Conservation (phyloP, 164 flowering plant species). For the Warburgia ugandensis region DNA sequence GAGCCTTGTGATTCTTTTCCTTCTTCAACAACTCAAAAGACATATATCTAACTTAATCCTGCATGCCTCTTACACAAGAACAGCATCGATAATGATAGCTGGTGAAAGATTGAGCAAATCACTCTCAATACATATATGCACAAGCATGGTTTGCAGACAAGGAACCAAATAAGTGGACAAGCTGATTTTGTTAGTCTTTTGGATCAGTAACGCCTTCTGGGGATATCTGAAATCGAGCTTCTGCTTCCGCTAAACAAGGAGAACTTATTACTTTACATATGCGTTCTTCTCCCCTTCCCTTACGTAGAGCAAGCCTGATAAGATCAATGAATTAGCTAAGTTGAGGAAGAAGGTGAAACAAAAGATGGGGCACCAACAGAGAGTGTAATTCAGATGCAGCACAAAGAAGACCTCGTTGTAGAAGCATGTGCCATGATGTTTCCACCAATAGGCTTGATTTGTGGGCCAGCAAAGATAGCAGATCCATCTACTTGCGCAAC, state of each 20-base stretch:
- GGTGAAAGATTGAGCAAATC: no score
- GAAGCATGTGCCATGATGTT: constrained; percentile 99
- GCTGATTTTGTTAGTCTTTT: constrained; percentile 52
- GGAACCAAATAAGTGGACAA: neutral
- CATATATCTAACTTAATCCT: neutral
- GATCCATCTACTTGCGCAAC: constrained; percentile 98
- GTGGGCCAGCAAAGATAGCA: constrained; percentile 91
- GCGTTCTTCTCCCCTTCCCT: constrained; percentile 91
- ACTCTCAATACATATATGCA: neutral
- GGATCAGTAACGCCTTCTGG: constrained; percentile 85
- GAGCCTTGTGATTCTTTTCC: neutral
- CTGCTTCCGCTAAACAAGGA: constrained; percentile 95
- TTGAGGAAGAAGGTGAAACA: neutral
- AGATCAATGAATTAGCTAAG: neutral
- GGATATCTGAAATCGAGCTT: constrained; percentile 86
- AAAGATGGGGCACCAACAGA: no score
- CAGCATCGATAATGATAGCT: neutral
- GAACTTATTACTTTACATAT: constrained; percentile 95
- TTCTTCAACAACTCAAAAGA: neutral
- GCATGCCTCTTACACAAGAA: neutral
- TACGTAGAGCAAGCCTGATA: constrained; percentile 74
- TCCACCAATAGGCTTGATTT: constrained; percentile 96
- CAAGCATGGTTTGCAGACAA: neutral
- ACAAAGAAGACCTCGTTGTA: constrained; percentile 70
- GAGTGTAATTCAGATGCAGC: constrained; percentile 1